A percentile compares a stretch with the other conserved stretches of the same genome.
Conservation (phyloP, 305 asterid species). For the Fraxinus nigra region DNA sequence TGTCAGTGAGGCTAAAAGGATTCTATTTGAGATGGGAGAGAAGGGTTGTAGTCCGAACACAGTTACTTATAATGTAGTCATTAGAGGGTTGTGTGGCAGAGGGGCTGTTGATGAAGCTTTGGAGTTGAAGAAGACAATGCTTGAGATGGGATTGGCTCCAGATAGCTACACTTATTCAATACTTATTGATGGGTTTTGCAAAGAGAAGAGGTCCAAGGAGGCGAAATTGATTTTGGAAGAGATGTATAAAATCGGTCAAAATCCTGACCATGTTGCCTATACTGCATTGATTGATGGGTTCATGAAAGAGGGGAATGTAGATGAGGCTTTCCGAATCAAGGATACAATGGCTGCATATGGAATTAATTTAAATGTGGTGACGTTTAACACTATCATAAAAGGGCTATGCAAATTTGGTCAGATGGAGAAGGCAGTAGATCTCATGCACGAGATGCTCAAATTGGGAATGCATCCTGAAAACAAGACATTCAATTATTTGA, state of each 20-base stretch:
- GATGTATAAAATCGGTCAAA: constrained; percentile 54
- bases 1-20: constrained; percentile 48
- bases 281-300: constrained; percentile 69
- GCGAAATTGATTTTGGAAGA: constrained; percentile 65
- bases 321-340: constrained; percentile 59
- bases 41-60: constrained; percentile 56
- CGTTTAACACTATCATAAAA: constrained; percentile 62
- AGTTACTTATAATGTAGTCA: constrained; percentile 63
- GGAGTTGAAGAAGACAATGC: constrained; percentile 55
- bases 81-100: constrained; percentile 57
- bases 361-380: constrained; percentile 50
- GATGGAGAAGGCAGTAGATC: constrained; percentile 51
- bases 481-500: constrained; percentile 58
- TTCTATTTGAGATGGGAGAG: constrained; percentile 59
- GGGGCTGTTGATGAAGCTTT: constrained; percentile 64
- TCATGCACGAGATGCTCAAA: constrained; percentile 61
- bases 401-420: constrained; percentile 67
- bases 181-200: constrained; percentile 64
- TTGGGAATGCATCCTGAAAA: constrained; percentile 56
- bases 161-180: constrained; percentile 65
- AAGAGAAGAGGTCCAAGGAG: constrained; percentile 59
- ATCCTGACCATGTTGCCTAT: constrained; percentile 57
- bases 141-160: constrained; percentile 55
- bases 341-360: constrained; percentile 63
- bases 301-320: constrained; percentile 65